Evolutionary conservation across 2,329 filamentous ascomycete genomes (phyloP).

Genomic region (Colletotrichum costaricense): DNA sequence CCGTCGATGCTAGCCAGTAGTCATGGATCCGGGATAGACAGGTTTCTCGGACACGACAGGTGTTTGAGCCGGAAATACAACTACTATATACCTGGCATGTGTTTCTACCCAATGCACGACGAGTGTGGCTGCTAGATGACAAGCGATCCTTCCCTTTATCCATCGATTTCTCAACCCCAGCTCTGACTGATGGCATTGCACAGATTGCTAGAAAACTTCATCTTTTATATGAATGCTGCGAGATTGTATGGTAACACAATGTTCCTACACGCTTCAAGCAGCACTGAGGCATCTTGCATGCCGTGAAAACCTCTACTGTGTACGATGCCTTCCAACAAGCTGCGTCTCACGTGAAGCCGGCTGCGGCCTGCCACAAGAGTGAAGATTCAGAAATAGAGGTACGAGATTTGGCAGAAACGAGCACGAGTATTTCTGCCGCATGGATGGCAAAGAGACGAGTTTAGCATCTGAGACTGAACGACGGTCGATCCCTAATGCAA

Average conservation of each 20-base stretch:
- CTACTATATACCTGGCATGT: neutral
- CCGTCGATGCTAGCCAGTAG: neutral
- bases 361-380: neutral
- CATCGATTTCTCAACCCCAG: no score
- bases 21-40: conserved; percentile 24
- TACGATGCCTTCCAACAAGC: neutral
- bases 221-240: neutral
- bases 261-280: neutral
- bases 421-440: neutral
- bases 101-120: neutral
- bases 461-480: conserved; percentile 36
- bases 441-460: conserved; percentile 28
- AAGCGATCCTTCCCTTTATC: neutral
- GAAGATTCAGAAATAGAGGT: neutral
- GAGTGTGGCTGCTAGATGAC: neutral
- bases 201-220: neutral
- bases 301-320: neutral
- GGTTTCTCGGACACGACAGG: neutral
- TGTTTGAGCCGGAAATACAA: conserved; percentile 14
- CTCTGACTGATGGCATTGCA: neutral
- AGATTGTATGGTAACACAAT: neutral
- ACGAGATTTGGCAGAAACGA: neutral
- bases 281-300: neutral
- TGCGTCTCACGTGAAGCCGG: neutral
- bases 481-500: conserved; percentile 32